Evolutionary conservation across 768 basidiomycete genomes (phyloP).

Genomic region (Leccinum pellstonianum): DNA sequence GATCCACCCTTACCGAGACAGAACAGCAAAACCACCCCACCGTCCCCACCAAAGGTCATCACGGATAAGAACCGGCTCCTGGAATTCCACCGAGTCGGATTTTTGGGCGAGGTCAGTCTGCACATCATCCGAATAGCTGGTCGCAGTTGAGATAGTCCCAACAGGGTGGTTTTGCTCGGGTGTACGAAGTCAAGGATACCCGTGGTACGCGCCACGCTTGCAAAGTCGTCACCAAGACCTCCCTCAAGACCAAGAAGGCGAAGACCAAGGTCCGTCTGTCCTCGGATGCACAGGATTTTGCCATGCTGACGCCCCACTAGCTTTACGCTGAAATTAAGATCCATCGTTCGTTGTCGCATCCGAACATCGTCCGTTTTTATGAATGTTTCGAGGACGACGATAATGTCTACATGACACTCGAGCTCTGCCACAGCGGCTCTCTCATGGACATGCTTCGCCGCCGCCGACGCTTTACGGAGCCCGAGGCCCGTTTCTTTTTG

Average conservation of each 20-base stretch:
- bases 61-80: constrained; percentile 56
- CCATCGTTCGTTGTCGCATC: constrained; percentile 85
- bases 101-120: constrained; percentile 76
- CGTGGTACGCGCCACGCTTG: constrained; percentile 71
- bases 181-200: constrained; percentile 87
- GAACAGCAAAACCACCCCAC: constrained; percentile 79
- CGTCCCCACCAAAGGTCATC: constrained; percentile 78
- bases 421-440: constrained; percentile 86
- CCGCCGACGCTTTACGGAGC: constrained; percentile 84
- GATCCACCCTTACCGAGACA: constrained; percentile 77
- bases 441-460: constrained; percentile 68
- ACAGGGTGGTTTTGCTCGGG: constrained; percentile 91
- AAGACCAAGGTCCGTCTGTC: constrained; percentile 76
- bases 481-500: constrained; percentile 90
- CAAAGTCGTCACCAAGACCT: constrained; percentile 92
- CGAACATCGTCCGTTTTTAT: constrained; percentile 88
- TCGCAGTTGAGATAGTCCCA: not conserved
- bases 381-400: constrained; percentile 95
- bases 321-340: constrained; percentile 99
- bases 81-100: constrained; percentile 71
- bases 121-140: not conserved
- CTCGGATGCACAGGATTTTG: not conserved
- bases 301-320: constrained; percentile 38
- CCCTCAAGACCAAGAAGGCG: constrained; percentile 92
- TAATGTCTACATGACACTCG: constrained; percentile 97